Conservation (phyloP, 2,329 filamentous ascomycete species). For the Monilinia polystroma region DNA sequence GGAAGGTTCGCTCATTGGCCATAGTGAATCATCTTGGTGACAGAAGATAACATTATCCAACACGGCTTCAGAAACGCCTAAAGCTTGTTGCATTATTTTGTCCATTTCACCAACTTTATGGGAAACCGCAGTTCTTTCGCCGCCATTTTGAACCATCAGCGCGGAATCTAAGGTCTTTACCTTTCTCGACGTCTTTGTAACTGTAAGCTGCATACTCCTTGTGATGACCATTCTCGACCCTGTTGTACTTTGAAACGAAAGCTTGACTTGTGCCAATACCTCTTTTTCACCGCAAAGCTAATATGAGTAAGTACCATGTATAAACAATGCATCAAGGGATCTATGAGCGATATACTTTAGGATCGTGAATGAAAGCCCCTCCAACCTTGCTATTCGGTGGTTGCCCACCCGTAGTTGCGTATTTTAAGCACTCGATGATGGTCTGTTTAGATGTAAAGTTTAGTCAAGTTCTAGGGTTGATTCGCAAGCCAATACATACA, state of each 20-base stretch:
- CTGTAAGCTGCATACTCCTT: constrained; percentile 78
- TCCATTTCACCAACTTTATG: constrained; percentile 80
- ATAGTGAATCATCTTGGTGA: constrained; percentile 95
- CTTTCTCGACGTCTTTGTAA: constrained; percentile 71
- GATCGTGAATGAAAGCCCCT: constrained; percentile 94
- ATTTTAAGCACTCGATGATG: constrained; percentile 98
- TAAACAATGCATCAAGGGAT: neutral
- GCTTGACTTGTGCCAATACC: constrained; percentile 85
- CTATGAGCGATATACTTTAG: constrained; percentile 57
- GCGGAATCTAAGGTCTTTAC: constrained; percentile 81
- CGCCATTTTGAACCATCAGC: constrained; percentile 72
- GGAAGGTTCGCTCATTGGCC: constrained; percentile 88
- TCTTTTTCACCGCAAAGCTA: constrained; percentile 81
- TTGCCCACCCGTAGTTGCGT: constrained; percentile 90
- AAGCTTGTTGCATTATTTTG: constrained; percentile 75
- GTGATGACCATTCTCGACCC: constrained; percentile 79
- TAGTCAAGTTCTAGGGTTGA: neutral
- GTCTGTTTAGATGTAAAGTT: constrained; percentile 51
- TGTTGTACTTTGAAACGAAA: constrained; percentile 78
- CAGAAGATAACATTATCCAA: constrained; percentile 97
- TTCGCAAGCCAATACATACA: constrained; percentile 41
- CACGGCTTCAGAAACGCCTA: constrained; percentile 87
- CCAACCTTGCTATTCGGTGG: constrained; percentile 85
- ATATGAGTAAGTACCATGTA: constrained; percentile 28
- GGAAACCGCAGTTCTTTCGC: constrained; percentile 76